phyloP scores from a whole-genome alignment of 2,329 filamentous ascomycete species.

The Curvularia spicifera region DNA sequence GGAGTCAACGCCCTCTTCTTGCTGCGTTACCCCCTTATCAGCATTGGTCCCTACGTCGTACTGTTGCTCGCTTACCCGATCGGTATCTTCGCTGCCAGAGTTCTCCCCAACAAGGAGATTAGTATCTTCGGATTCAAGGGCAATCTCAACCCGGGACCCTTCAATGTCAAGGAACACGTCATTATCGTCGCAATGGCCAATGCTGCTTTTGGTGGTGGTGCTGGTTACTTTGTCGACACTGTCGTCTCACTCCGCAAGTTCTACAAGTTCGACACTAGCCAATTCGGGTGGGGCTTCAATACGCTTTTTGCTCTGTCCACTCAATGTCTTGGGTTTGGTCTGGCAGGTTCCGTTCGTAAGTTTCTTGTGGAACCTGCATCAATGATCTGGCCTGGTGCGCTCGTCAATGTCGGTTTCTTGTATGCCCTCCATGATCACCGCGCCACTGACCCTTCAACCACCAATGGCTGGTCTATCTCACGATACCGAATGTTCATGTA shows the following conservation, averaged over 20 bases:
- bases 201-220: background rate
- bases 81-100: background rate
- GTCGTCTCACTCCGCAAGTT: background rate
- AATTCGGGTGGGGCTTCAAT: background rate
- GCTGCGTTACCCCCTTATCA: background rate
- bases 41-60: background rate
- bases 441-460: background rate
- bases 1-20: background rate
- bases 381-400: background rate
- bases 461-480: background rate
- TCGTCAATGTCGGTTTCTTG: background rate
- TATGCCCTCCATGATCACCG: background rate
- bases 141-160: background rate
- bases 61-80: background rate
- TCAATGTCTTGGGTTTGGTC: background rate
- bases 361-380: background rate
- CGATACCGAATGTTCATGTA: constrained; percentile 1
- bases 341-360: background rate
- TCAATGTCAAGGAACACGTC: constrained; percentile 1
- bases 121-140: background rate
- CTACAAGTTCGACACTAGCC: background rate
- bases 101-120: background rate
- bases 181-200: background rate
- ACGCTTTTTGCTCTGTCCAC: background rate
- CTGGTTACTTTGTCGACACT: background rate